A percentile compares a stretch with the other conserved stretches of the same genome.
These are phyloP conservation scores for Prototheca cutis DNA, from an alignment of 163 green algal species.

Conservation along the genomic window DNA sequence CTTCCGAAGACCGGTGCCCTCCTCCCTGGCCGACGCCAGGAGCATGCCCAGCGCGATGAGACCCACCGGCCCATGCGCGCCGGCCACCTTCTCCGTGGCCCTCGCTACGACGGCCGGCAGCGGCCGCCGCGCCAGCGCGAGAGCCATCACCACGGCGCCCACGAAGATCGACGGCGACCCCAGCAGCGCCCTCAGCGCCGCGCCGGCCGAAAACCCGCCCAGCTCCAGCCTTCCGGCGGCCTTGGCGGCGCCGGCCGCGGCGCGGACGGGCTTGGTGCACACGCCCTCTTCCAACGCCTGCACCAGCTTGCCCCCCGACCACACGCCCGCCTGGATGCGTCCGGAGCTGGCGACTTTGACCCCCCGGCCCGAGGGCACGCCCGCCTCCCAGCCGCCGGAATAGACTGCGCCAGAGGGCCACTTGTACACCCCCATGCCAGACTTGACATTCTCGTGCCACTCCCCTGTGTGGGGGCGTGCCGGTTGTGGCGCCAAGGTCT, in stretches of 20 bases:
- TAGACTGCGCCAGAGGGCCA: slow-evolving; percentile 70
- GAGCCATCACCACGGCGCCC: slow-evolving; percentile 4
- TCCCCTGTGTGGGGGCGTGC: slow-evolving; percentile 37
- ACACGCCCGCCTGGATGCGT: slow-evolving; percentile 4
- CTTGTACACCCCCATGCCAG: slow-evolving; percentile 66
- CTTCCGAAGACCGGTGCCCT: no score
- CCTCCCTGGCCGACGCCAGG: no score
- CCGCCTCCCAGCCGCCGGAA: slow-evolving; percentile 58
- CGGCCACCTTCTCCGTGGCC: no score
- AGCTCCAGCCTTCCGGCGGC: slow-evolving; percentile 43
- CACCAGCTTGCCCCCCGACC: background rate
- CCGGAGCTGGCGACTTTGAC: slow-evolving; percentile 26
- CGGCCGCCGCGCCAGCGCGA: slow-evolving; percentile 9
- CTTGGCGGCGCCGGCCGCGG: slow-evolving; percentile 40
- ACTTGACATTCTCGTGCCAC: slow-evolving; percentile 68
- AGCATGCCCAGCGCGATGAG: no score
- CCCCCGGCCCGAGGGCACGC: slow-evolving; percentile 46
- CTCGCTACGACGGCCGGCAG: no score
- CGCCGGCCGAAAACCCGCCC: slow-evolving; percentile 31
- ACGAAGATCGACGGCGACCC: slow-evolving; percentile 41
- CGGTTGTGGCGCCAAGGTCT: no score
- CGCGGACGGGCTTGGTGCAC: slow-evolving; percentile 44
- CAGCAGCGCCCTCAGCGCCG: slow-evolving; percentile 25
- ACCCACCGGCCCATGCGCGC: no score
- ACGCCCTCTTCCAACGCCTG: slow-evolving; percentile 34